These are phyloP conservation scores for Fomitopsis palustris DNA, from an alignment of 1,284 basidiomycete genomes.

Conservation along the genomic window DNA sequence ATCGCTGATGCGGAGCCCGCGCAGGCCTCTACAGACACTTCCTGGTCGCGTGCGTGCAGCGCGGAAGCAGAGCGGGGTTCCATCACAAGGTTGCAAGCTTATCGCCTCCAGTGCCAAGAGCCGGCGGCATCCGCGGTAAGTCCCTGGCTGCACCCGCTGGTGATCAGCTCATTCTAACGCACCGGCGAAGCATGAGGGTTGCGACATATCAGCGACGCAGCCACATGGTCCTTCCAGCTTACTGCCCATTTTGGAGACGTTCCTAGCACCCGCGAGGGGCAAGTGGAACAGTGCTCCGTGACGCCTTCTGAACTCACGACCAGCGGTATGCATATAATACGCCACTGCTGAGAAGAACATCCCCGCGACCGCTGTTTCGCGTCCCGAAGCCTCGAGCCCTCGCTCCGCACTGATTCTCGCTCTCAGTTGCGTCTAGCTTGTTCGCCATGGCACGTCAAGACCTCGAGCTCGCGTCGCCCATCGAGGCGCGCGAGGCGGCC, in stretches of 20 bases:
- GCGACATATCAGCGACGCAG: neutral
- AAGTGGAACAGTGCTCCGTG: neutral
- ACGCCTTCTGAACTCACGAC: neutral
- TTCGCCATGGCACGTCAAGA: conserved; percentile 6
- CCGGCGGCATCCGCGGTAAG: neutral
- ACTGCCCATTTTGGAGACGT: neutral
- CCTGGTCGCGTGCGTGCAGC: neutral
- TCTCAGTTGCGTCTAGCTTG: neutral
- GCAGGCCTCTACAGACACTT: neutral
- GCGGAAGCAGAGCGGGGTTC: neutral
- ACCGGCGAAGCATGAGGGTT: neutral
- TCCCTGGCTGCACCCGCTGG: neutral
- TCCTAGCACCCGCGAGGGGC: neutral
- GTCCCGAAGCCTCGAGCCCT: neutral
- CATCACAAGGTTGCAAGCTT: neutral
- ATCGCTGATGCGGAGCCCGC: neutral
- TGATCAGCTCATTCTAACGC: neutral
- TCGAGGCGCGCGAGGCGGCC: conserved; percentile 5
- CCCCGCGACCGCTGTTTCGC: neutral
- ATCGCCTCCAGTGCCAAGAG: neutral
- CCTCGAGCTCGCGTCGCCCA: conserved; percentile 1
- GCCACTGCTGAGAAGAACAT: neutral
- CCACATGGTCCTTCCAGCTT: neutral
- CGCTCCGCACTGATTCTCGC: neutral
- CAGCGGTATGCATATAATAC: neutral